Conservation (phyloP, 2,329 filamentous ascomycete species). For the Fusarium decemcellulare region DNA sequence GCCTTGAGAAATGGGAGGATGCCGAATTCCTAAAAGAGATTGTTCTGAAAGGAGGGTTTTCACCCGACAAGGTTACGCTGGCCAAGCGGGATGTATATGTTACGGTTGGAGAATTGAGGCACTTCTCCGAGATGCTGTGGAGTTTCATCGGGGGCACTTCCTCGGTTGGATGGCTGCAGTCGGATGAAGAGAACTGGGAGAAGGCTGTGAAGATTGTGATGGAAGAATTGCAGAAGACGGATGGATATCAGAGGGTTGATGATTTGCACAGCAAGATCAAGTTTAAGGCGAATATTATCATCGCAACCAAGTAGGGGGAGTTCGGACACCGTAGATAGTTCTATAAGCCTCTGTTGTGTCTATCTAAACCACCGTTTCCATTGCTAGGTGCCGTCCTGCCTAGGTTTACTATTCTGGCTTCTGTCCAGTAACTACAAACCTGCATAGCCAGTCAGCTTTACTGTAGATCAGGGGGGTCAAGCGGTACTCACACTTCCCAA, state of each 20-base stretch:
- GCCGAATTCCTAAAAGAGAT: rapidly evolving
- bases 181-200: constrained; percentile 23
- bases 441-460: not conserved
- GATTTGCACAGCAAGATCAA: constrained; percentile 1
- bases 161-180: constrained; percentile 11
- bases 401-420: constrained; percentile 5
- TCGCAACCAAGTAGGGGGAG: not conserved
- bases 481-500: constrained; percentile 27
- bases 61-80: rapidly evolving
- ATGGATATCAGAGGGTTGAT: not conserved
- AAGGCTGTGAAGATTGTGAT: not conserved
- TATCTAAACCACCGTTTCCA: too few relatives aligned
- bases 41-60: not conserved
- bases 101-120: not conserved
- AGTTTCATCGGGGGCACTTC: constrained; percentile 24
- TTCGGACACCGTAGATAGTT: too few relatives aligned
- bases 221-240: not conserved
- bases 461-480: rapidly evolving
- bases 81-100: not conserved
- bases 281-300: constrained; percentile 12
- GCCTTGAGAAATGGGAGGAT: constrained; percentile 16
- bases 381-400: too few relatives aligned
- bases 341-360: too few relatives aligned
- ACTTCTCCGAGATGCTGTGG: constrained; percentile 16
- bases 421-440: constrained; percentile 23